phyloP scores from a whole-genome alignment of 1,284 basidiomycete genomes.

The Ceratobasidium sp. region DNA sequence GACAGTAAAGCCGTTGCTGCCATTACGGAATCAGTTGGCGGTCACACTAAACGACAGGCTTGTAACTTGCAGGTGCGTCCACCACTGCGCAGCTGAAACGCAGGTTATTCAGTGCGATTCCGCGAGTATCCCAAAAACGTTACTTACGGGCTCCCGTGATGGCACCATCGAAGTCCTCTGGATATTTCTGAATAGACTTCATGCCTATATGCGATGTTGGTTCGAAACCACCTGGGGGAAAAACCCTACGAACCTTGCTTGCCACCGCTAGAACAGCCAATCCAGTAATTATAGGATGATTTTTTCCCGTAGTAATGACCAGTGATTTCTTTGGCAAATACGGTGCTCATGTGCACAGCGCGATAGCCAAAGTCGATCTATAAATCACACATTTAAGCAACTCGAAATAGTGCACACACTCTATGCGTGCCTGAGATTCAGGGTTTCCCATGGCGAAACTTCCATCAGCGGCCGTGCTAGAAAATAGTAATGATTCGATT shows the following conservation, averaged over 20 bases:
- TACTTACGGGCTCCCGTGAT: slow-evolving; percentile 29
- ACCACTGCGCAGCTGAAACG: slow-evolving; percentile 29
- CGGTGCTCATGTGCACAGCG: slow-evolving; percentile 23
- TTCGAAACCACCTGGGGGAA: too few relatives aligned
- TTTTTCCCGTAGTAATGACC: slow-evolving; percentile 5
- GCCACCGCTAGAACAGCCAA: slow-evolving; percentile 33
- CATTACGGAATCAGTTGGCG: background rate
- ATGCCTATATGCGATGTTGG: background rate
- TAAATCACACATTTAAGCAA: background rate
- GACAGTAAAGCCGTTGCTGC: slow-evolving; percentile 15
- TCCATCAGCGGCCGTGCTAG: slow-evolving; percentile 10
- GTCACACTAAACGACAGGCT: background rate
- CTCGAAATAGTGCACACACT: too few relatives aligned
- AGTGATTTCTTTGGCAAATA: slow-evolving; percentile 9
- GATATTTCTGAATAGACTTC: slow-evolving; percentile 23
- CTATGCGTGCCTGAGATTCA: slow-evolving; percentile 8
- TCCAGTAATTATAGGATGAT: slow-evolving; percentile 30
- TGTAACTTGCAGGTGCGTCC: slow-evolving; percentile 20
- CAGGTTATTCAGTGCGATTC: slow-evolving; percentile 32
- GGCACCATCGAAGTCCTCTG: slow-evolving; percentile 25
- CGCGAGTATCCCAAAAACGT: background rate
- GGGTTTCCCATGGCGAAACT: slow-evolving; percentile 21
- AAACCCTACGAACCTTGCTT: slow-evolving; percentile 22
- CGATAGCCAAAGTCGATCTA: slow-evolving; percentile 33
- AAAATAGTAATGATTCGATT: too few relatives aligned